Evolutionary conservation across 2,329 filamentous ascomycete species (phyloP), one percentile per base, ranked within the genome.

Genomic region (Ophiostoma sp.): DNA sequence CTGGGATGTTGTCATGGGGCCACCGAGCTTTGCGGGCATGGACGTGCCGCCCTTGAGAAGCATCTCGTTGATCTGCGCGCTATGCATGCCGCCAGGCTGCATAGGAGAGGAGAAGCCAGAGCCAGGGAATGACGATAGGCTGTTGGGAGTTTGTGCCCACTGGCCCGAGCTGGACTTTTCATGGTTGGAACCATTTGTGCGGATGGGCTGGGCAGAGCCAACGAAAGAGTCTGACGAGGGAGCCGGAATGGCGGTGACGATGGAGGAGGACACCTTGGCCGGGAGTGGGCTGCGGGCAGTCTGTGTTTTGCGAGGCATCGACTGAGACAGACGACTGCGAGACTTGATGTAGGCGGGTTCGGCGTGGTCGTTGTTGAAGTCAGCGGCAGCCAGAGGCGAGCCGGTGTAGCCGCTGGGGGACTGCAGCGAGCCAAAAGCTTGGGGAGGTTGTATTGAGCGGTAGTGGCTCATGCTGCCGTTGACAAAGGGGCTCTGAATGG

Each of bases 401-500:
- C 81, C 81, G 15, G 80, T 80, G 72, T 84, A 86, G 0, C 81
- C 78, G 20, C 27, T n/a, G 11, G 84, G 83, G 15, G 84, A 85
- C 70, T 85, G 84, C 7, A 86, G 76, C 2, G 86, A 86, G 71
- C 82, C 83, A 72, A 88, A 86, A 20, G 84, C 81, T 69, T 86
- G 83, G 20, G 83, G 82, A 76, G 85, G 84, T 76, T 88, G 86
- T 76, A 90, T 89, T 71, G 87, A 86, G 64, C 90, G 87, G 78
- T 93, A 96, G 74, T 93, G 91, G 48, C 85, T 84, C 82, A 94
- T 95, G 76, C 86, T 89, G 75, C 90, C 87, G 75, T 90, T 87
- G 60, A 91, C 86, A 76, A 93, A 97, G 0, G 94, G 94, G 76
- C 93, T 97, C 77, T 96, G 92, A 72, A 97, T 94, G 6, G 94